Evolutionary conservation across 2,329 filamentous ascomycete genomes (phyloP).

Genomic region (Tolypocladium tropicale): DNA sequence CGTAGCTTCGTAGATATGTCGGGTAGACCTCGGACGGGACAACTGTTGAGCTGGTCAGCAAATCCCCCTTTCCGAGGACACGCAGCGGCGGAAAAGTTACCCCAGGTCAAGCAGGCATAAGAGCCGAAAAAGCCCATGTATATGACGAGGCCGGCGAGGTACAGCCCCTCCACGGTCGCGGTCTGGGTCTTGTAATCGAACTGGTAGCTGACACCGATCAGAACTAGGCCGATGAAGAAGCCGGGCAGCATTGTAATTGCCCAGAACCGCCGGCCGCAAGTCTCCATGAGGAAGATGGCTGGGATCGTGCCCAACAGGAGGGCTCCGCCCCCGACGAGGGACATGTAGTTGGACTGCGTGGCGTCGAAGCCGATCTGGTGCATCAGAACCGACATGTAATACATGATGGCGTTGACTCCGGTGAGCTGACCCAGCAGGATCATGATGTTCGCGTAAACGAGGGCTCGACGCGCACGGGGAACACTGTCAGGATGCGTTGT

Average conservation of each 20-base stretch:
- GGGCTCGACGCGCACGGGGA: constrained; percentile 53
- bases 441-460: constrained; percentile 61
- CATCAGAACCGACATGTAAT: constrained; percentile 64
- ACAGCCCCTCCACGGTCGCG: constrained; percentile 44
- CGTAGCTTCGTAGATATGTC: constrained; percentile 61
- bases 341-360: constrained; percentile 60
- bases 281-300: constrained; percentile 61
- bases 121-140: constrained; percentile 62
- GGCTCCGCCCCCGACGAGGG: constrained; percentile 58
- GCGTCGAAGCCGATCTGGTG: constrained; percentile 55
- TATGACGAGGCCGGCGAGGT: constrained; percentile 55
- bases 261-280: constrained; percentile 64
- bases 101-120: constrained; percentile 54
- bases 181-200: constrained; percentile 36
- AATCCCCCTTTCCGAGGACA: background rate
- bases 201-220: constrained; percentile 56
- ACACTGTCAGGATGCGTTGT: constrained; percentile 19
- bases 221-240: constrained; percentile 58
- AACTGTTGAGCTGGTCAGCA: constrained; percentile 21
- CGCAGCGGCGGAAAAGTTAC: constrained; percentile 1
- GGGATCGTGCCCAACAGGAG: constrained; percentile 59
- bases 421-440: constrained; percentile 61
- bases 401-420: constrained; percentile 60
- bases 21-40: constrained; percentile 61
- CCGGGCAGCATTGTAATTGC: constrained; percentile 61